Evolutionary conservation across 1,284 basidiomycete species (phyloP), one percentile per base, ranked within the genome.

Genomic region (Vanrija sp.): DNA sequence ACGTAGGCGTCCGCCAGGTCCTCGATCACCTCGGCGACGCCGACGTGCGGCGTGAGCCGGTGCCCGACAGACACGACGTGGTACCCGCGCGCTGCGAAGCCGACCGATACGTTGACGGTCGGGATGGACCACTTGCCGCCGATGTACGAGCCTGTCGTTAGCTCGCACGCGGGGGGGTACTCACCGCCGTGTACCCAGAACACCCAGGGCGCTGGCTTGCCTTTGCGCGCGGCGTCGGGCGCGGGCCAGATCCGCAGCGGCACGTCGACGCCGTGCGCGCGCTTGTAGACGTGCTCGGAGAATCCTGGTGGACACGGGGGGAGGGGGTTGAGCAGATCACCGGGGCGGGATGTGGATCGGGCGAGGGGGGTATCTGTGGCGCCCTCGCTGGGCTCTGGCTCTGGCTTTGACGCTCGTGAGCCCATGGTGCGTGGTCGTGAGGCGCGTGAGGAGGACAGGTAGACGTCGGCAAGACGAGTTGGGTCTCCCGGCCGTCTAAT

Each of bases 251-350:
- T 37, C 8, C 67, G 51, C 3, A 67, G 38, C 6, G 64, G 60
- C 8, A 69, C 27, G 39, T 56, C 45, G 14, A 68, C 62, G 12
- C 60, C 63, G n/a, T 52, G 18, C 6, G 41, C 50, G 10, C 42
- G 51, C 43, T 57, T 60, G 49, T 54, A 65, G 25, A 60, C 45
- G 43, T 65, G 61, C 42, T 68, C 67, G 8, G 41, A 47, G 56
- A 62, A 65, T 8, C 57, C 57, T 4, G 53, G 46, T 15, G 61
- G 60, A 36, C 62, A 64, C 31, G 88, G 0, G 31, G 31, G 31
- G 9, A 31, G 31, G 4, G 31, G 31, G 31, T 31, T 31, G 8
- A 31, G 31, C 12, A 31, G 31, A 31, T 31, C 31, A 12, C 31
- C 31, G 31, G 31, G 31, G 31, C 31, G 31, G 8, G 31, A 31